A percentile compares a stretch with the other conserved stretches of the same genome.
Evolutionary conservation across 345 rosid genomes (phyloP).

Genomic region (Brassica juncea): DNA sequence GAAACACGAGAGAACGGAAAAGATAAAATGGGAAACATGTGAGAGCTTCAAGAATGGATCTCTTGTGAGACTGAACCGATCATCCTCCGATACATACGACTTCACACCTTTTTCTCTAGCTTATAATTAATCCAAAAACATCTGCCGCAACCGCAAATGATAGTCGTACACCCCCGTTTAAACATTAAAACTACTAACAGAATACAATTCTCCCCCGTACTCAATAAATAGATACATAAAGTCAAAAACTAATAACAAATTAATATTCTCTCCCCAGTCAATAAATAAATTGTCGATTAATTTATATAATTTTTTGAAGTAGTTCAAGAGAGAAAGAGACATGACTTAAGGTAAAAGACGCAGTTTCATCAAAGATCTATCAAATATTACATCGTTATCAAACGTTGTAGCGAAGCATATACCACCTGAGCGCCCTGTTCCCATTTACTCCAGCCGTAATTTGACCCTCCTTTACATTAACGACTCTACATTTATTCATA

Average conservation of each 20-base stretch:
- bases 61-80: slow-evolving; percentile 47
- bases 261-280: background rate
- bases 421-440: slow-evolving; percentile 34
- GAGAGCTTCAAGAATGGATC: slow-evolving; percentile 38
- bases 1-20: slow-evolving; percentile 43
- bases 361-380: slow-evolving; percentile 26
- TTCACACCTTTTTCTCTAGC: background rate
- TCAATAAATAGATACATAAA: background rate
- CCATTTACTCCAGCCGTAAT: slow-evolving; percentile 36
- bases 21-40: slow-evolving; percentile 43
- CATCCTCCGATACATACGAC: slow-evolving; percentile 13
- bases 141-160: background rate
- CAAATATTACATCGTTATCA: slow-evolving; percentile 37
- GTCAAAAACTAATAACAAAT: background rate
- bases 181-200: background rate
- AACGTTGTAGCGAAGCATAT: slow-evolving; percentile 3
- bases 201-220: background rate
- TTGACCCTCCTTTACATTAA: background rate
- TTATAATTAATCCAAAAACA: background rate
- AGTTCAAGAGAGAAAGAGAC: slow-evolving; percentile 33
- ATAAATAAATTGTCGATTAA: background rate
- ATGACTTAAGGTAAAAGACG: slow-evolving; percentile 23
- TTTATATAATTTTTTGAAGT: background rate
- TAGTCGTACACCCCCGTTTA: background rate
- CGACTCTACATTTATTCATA: background rate